Conservation (phyloP, 192 early-diverging fungal genomes). For the Backusella mclennaniae region DNA sequence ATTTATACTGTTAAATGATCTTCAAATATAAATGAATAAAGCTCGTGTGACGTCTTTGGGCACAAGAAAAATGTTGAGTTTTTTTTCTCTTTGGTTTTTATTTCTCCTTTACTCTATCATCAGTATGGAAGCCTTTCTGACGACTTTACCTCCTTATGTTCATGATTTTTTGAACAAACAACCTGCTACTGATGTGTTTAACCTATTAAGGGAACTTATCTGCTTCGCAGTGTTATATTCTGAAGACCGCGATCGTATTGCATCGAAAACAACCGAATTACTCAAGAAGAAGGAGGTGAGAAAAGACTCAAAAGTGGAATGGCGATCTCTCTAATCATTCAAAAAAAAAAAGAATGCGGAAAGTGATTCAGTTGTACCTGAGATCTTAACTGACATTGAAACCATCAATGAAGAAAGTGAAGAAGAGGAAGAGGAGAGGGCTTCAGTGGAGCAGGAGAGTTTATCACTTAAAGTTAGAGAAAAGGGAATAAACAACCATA, state of each 20-base stretch:
- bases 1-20: no score
- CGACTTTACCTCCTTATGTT: slow-evolving; percentile 41
- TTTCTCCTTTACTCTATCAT: not conserved
- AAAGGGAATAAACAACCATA: not conserved
- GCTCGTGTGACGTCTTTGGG: not conserved
- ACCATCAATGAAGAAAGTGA: slow-evolving; percentile 3
- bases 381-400: not conserved
- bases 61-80: not conserved
- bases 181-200: slow-evolving; percentile 29
- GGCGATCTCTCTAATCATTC: not conserved
- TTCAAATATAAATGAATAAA: not conserved
- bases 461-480: not conserved
- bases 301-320: not conserved
- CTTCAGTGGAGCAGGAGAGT: not conserved
- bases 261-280: slow-evolving; percentile 1
- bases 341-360: not conserved
- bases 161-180: slow-evolving; percentile 30
- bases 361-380: slow-evolving; percentile 3
- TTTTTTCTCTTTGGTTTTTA: not conserved
- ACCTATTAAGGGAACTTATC: slow-evolving; percentile 34
- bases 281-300: not conserved
- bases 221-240: slow-evolving; percentile 41
- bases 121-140: slow-evolving; percentile 34
- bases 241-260: slow-evolving; percentile 24
- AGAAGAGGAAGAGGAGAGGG: not conserved